Evolutionary conservation across 2,329 filamentous ascomycete genomes (phyloP), one percentile per base, ranked within the genome.

Genomic region (Fusarium zealandicum): DNA sequence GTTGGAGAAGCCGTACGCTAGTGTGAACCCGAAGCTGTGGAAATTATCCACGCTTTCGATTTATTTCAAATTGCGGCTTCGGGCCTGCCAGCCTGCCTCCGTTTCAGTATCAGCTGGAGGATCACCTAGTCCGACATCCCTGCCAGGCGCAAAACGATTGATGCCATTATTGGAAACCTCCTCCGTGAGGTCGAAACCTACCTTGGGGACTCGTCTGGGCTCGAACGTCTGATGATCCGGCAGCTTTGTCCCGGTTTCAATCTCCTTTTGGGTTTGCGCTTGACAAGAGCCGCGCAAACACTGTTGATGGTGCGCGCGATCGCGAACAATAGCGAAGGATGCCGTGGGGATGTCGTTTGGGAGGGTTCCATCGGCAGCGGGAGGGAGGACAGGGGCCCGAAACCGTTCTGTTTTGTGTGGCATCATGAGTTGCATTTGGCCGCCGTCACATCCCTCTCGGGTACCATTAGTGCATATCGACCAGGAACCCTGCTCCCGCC

Each of bases 101-200:
- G 64, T 66, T 65, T 67, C 64, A 63, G 64, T 48, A 40, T 66
- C 63, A 66, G 64, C 51, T 64, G 48, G 32, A 46, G 51, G 51
- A 54, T 54, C 33, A 18, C 51, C 47, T 48, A 50, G 48, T 18
- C 31, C 18, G 37, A 14, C 30, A 59, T 42, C 63, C 63, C 27
- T 65, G 51, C 44, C 38, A 42, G 25, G 31, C 33, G 38, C 20
- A 51, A 41, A 48, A 38, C 28, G 45, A 51, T 44, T 48, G 47
- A 51, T 49, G 41, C 47, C 59, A 33, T 44, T 54, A 51, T 38
- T 45, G 41, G 39, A 33, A 38, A 55, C 33, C 35, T 48, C 35
- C 38, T 16, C 48, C 32, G 35, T 47, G 48, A 37, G 42, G 32
- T 33, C 46, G 38, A 38, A 46, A 35, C 55, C 27, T 47, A 35